phyloP scores from a whole-genome alignment of 352 stramenopile genomes.

The Pilasporangium apinafurcum region DNA sequence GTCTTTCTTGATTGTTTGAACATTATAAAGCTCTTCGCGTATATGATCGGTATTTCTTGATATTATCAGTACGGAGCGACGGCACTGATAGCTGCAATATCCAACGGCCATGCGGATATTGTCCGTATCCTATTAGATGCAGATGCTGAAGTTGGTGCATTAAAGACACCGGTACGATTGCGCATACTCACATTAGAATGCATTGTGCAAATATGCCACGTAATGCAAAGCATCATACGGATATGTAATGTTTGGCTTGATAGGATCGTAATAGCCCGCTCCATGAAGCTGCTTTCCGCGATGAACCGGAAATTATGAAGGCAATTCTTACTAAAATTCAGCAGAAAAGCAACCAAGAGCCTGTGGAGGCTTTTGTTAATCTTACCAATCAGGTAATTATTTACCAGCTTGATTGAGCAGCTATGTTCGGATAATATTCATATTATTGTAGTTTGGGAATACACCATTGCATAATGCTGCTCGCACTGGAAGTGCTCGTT shows the following conservation, averaged over 20 bases:
- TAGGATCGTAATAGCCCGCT: conserved; percentile 74
- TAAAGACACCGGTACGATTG: conserved; percentile 57
- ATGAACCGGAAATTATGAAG: conserved; percentile 40
- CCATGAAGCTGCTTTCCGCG: conserved; percentile 57
- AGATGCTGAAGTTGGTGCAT: conserved; percentile 44
- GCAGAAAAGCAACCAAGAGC: conserved; percentile 26
- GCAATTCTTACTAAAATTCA: conserved; percentile 47
- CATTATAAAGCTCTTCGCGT: neutral
- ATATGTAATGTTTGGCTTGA: neutral
- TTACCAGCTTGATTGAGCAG: neutral
- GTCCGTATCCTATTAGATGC: conserved; percentile 51
- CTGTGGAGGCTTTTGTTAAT: conserved; percentile 31
- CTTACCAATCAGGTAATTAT: conserved; percentile 46
- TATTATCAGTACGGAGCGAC: conserved; percentile 58
- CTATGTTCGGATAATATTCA: neutral
- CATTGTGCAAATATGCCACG: neutral
- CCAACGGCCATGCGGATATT: conserved; percentile 46
- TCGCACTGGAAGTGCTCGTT: conserved; percentile 35
- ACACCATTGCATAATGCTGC: conserved; percentile 70
- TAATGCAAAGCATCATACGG: neutral
- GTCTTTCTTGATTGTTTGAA: neutral
- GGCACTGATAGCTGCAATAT: conserved; percentile 58
- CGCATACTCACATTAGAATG: neutral
- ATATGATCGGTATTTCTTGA: neutral
- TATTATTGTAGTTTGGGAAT: conserved; percentile 70